phyloP scores from a whole-genome alignment of 768 basidiomycete species.

The Crepidotus variabilis region DNA sequence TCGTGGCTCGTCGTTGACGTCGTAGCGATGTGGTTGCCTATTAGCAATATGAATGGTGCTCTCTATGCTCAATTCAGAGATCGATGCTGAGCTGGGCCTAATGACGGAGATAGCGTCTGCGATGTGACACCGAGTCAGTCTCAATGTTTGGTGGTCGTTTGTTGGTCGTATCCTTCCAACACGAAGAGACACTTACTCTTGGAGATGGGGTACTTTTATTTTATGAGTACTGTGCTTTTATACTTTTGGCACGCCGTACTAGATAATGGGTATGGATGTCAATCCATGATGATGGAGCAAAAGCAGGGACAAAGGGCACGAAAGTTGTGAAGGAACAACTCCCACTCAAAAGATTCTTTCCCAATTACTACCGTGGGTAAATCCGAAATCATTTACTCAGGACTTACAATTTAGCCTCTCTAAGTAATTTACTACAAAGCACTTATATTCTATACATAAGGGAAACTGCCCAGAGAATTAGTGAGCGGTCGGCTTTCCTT shows the following conservation, averaged over 20 bases:
- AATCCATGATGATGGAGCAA: not conserved
- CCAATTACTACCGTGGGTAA: conserved; percentile 34
- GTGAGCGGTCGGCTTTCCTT: conserved; percentile 20
- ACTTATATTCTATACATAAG: conserved; percentile 6
- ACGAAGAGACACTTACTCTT: not conserved
- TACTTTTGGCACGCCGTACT: not conserved
- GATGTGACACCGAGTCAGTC: not conserved
- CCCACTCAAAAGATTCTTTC: not conserved
- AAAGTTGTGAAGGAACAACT: not conserved
- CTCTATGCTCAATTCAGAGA: not conserved
- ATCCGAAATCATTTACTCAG: conserved; percentile 14
- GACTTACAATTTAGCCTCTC: conserved; percentile 2
- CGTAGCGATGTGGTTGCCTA: not conserved
- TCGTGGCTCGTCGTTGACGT: not conserved
- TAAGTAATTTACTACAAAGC: conserved; percentile 10
- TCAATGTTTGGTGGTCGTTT: not conserved
- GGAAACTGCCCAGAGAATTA: not conserved
- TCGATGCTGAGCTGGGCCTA: not conserved
- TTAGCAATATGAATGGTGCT: not conserved
- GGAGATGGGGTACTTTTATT: not conserved
- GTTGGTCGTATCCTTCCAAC: not conserved
- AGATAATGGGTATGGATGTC: not conserved
- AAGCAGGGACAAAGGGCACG: not conserved
- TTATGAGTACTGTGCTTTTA: not conserved
- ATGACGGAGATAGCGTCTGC: not conserved